Evolutionary conservation across 2,329 filamentous ascomycete genomes (phyloP), one percentile per base, ranked within the genome.

Genomic region (Verticillium zaregamsianum): DNA sequence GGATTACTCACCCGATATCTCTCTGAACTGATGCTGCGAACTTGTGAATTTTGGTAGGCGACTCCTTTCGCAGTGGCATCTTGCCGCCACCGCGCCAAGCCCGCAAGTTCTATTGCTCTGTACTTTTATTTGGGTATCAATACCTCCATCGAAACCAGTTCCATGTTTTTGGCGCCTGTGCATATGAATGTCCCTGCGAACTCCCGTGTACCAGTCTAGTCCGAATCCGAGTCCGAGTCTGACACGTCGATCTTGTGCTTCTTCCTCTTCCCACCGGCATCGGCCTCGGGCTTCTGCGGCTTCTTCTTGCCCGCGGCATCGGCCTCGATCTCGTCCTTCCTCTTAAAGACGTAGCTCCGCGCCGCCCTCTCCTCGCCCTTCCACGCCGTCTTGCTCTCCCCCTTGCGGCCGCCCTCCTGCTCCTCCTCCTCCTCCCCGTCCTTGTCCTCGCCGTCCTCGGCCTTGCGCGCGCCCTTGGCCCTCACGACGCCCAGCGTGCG

Each of bases 401-500:
- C 58, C 23, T 20, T 45, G 9, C 56, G 33, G 7, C 15, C 39
- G 11, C 54, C 54, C 15, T 55, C 54, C 31, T 20, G n/a, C 31
- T 33, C 25, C 17, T 55, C 25, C 4, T 55, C 54, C 6, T 55
- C 25, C 3, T 33, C 28, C 15, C 14, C 54, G 5, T 32, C 28
- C 31, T 32, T 14, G 25, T n/a, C n/a, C 54, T 32, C 52, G 12
- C 82, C 75, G 49, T 83, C 79, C 67, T 84, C 82, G 7, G 81
- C 82, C 68, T 77, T 82, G 82, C 82, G 84, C 3, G 75, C 76
- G 28, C 69, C 75, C 76, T 5, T 31, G 31, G 40, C 20, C 31
- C 37, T 39, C 25, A 59, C 58, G 3, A 86, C 86, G 1, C 91
- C 91, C 62, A 92, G 73, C 4, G 91, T 94, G 63, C 91, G 74